Evolutionary conservation across 176 grass and related monocot species (phyloP), one percentile per base, ranked within the genome.

Genomic region (Oryza officinalis): DNA sequence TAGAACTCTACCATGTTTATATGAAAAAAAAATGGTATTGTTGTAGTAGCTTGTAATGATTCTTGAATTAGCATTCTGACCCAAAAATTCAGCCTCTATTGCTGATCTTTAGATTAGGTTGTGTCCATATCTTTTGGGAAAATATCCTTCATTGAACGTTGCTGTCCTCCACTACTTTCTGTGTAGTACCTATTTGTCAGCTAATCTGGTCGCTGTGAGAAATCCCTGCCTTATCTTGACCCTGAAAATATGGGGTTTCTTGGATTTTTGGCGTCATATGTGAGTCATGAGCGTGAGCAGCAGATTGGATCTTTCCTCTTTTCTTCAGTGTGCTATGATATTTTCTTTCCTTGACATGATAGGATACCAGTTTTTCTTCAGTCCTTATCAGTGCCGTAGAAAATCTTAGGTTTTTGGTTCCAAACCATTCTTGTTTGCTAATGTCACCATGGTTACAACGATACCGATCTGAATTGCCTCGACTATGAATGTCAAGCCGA

Each of bases 231-330:
- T 68, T 81, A 61, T 47, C 31, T 60, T 75, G 61, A 10, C 18
- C 31, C 44, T 27, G 35, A 17, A 27, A 22, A 77, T 41, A 43
- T 37, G 78, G 4, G 66, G 26, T 49, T 64, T 67, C 84, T 80
- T 67, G 43, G 31, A 32, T 41, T 66, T 52, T 37, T 32, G 13
- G 4, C 78, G 69, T 86, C 79, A 78, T 10, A 12, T 3, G 8
- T 49, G 83, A 49, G 45, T 77, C 83, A 73, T 28, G 26, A 10
- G 26, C 14, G 22, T 37, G 20, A 47, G 8, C 37, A 4, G 13
- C 37, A 20, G 46, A 11, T 68, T 63, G 84, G 79, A 86, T 47
- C 40, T 41, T 41, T 41, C 10, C 8, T 63, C 60, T 69, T 79
- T 15, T 63, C 7, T 52, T 47, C 1, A 10, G 69, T 32, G 30